Evolutionary conservation across 192 early-diverging fungal genomes (phyloP).

Genomic region (Coemansia sp.): DNA sequence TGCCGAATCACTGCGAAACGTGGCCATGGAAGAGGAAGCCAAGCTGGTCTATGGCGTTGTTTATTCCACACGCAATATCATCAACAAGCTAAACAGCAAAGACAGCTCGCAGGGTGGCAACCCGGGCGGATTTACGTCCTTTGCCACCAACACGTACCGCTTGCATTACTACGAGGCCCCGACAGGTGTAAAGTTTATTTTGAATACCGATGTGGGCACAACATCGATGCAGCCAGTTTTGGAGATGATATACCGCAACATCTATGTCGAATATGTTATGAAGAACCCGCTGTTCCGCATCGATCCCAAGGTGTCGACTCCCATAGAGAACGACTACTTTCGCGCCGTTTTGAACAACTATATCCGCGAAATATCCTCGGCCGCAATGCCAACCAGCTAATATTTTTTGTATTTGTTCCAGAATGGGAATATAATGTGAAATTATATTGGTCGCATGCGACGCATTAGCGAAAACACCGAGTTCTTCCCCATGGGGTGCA

Average conservation of each 20-base stretch:
- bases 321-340: constrained; percentile 57
- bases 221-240: constrained; percentile 70
- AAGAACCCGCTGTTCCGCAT: constrained; percentile 79
- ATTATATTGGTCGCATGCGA: no score
- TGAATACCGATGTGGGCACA: constrained; percentile 75
- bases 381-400: constrained; percentile 16
- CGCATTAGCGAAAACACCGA: no score
- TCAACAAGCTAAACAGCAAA: constrained; percentile 70
- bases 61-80: constrained; percentile 84
- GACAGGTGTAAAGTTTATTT: constrained; percentile 83
- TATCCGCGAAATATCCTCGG: constrained; percentile 36
- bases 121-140: constrained; percentile 53
- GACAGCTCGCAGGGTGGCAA: constrained; percentile 41
- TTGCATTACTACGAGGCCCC: constrained; percentile 91
- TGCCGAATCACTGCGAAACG: constrained; percentile 19
- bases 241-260: constrained; percentile 76
- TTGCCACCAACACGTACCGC: constrained; percentile 81
- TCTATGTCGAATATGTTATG: constrained; percentile 92
- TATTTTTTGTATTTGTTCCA: constrained; percentile 10
- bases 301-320: constrained; percentile 41
- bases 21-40: constrained; percentile 73
- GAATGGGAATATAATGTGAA: background rate
- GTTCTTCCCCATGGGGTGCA: no score
- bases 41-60: constrained; percentile 98
- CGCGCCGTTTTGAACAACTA: constrained; percentile 52